A percentile compares a stretch with the other conserved stretches of the same genome.
phyloP scores from a whole-genome alignment of 768 basidiomycete species.

The Ramaria rubella region DNA sequence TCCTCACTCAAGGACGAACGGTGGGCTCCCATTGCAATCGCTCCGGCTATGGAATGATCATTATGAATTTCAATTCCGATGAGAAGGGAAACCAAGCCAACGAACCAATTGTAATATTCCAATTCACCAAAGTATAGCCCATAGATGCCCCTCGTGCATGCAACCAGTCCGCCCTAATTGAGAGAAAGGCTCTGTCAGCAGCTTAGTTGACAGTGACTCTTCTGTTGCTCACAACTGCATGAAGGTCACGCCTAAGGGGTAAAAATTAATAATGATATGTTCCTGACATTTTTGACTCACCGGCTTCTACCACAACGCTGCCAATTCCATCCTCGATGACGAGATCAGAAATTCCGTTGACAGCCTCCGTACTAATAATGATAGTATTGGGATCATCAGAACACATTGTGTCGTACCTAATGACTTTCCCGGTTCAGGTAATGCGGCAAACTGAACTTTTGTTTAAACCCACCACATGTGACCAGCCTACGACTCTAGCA shows the following conservation, averaged over 20 bases:
- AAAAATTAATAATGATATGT: not conserved
- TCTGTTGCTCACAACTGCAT: slow-evolving; percentile 9
- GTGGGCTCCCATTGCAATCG: slow-evolving; percentile 14
- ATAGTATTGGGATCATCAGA: slow-evolving; percentile 13
- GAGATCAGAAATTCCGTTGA: slow-evolving; percentile 10
- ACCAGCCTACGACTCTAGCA: not conserved
- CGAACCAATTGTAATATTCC: slow-evolving; percentile 9
- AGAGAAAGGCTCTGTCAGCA: not conserved
- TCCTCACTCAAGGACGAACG: slow-evolving; percentile 12
- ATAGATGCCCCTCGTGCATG: slow-evolving; percentile 12
- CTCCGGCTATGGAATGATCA: slow-evolving; percentile 7
- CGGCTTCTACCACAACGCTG: slow-evolving; percentile 1
- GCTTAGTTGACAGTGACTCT: not conserved
- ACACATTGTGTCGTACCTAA: slow-evolving; percentile 13
- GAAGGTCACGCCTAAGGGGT: slow-evolving; percentile 9
- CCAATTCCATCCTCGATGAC: slow-evolving; percentile 4
- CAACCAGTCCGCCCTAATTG: slow-evolving; percentile 9
- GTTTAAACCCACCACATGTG: slow-evolving; percentile 1
- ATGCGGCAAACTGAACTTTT: too few species aligned
- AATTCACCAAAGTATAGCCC: slow-evolving; percentile 13
- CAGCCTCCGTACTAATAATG: slow-evolving; percentile 9
- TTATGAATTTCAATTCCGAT: not conserved
- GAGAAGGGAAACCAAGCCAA: too few species aligned
- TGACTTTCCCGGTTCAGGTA: not conserved
- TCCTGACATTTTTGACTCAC: not conserved